Evolutionary conservation across 495 filamentous ascomycete genomes (phyloP), one percentile per base, ranked within the genome.

Genomic region (Penicillium fimorum): DNA sequence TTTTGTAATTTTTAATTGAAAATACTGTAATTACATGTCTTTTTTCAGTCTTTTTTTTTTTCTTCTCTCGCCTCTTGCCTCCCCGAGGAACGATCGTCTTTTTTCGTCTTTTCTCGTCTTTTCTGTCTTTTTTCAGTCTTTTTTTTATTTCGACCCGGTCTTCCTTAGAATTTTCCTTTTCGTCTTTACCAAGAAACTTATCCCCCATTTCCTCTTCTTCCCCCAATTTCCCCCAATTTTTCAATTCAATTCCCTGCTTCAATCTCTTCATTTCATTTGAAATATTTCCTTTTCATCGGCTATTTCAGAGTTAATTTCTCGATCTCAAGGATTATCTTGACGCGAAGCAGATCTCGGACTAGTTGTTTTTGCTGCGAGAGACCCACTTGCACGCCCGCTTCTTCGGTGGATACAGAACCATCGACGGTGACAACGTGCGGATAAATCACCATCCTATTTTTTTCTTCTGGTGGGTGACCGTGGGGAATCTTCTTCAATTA

Each of bases 301-400:
- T 38, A 37, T 37, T 37, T n/a, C 33, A 6, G 33, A n/a, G 33
- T 37, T 24, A 20, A 30, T 42, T 52, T n/a, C 22, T 20, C 15
- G 48, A 57, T 51, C 38, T 57, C 47, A 40, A 50, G 29, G 7
- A 43, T 57, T 57, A 45, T 17, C 53, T 73, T 76, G 71, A 76
- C 74, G 76, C 72, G 74, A 77, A 72, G 67, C 68, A 66, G 65
- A 64, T 70, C 68, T 68, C 52, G 52, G 66, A 70, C 66, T 68
- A 70, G 68, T 72, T 68, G 67, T 76, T 70, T 65, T 65, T 68
- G 56, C 62, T 62, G 63, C 63, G 53, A 56, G 54, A 76, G 74
- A 76, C 74, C 74, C 74, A 76, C 74, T 70, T 69, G 55, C 64
- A 71, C 70, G 73, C 73, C 60, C 70, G 70, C 72, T 70, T 74